Conservation (phyloP, 108 stramenopile species). For the Asterionellopsis glacialis region DNA sequence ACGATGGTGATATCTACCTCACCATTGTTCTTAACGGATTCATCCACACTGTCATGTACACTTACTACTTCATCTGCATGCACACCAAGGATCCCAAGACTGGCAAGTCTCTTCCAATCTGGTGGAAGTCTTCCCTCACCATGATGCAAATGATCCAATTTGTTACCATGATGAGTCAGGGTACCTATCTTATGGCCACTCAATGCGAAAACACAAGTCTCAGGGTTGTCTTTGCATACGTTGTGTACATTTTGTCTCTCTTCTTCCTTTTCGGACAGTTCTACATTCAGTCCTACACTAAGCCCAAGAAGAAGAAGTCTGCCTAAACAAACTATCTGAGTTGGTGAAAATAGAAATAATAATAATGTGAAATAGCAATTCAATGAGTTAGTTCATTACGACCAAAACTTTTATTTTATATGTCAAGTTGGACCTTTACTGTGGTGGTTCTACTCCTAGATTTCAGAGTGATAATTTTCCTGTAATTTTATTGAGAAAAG, state of each 20-base stretch:
- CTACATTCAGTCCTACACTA: conserved; percentile 91
- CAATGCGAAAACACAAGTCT: conserved; percentile 63
- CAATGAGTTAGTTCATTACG: too few species aligned
- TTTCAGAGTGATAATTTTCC: too few species aligned
- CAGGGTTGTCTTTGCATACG: conserved; percentile 74
- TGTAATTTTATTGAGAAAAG: too few species aligned
- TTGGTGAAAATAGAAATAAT: too few species aligned
- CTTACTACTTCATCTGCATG: conserved; percentile 99
- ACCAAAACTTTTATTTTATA: too few species aligned
- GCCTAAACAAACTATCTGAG: background rate
- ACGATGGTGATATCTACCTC: conserved; percentile 96
- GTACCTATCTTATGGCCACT: conserved; percentile 65
- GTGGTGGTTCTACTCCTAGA: too few species aligned
- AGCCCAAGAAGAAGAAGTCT: conserved; percentile 78
- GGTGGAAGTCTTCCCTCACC: conserved; percentile 97
- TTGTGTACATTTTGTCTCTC: conserved; percentile 93
- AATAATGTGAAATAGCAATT: too few species aligned
- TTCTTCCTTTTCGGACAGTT: conserved; percentile 97
- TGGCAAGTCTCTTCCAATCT: conserved; percentile 91
- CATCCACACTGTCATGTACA: conserved; percentile 99
- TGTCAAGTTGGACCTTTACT: too few species aligned
- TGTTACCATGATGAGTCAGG: conserved; percentile 96
- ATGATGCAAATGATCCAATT: conserved; percentile 96
- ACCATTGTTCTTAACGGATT: conserved; percentile 96
- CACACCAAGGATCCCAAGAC: conserved; percentile 88